Evolutionary conservation across 2,329 filamentous ascomycete species (phyloP).

Genomic region (Blastomyces parvus): DNA sequence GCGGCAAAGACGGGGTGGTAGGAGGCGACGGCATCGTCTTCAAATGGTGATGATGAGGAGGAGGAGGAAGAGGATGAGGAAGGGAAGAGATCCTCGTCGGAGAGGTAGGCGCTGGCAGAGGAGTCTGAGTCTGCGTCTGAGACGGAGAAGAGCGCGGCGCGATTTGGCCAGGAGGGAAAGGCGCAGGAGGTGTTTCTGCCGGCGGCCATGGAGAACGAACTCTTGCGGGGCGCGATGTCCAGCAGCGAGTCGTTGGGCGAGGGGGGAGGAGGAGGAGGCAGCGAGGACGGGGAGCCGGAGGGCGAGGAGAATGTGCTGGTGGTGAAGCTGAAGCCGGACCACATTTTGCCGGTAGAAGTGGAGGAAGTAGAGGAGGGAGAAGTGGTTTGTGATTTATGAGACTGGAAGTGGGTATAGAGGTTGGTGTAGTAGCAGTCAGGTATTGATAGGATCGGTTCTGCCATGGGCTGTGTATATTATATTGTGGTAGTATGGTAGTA

Average conservation of each 20-base stretch:
- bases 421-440: slow-evolving; percentile 4
- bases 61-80: slow-evolving; percentile 24
- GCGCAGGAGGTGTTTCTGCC: slow-evolving; percentile 35
- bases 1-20: slow-evolving; percentile 16
- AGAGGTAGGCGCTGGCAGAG: slow-evolving; percentile 32
- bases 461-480: background rate
- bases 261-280: slow-evolving; percentile 31
- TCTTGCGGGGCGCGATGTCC: slow-evolving; percentile 35
- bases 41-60: slow-evolving; percentile 10
- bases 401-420: background rate
- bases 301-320: slow-evolving; percentile 20
- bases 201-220: slow-evolving; percentile 32
- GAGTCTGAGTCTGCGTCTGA: slow-evolving; percentile 27
- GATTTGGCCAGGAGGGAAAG: slow-evolving; percentile 38
- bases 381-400: slow-evolving; percentile 1
- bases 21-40: background rate
- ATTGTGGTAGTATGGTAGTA: background rate
- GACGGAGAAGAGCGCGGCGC: slow-evolving; percentile 29
- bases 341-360: slow-evolving; percentile 13
- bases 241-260: slow-evolving; percentile 31
- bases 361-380: too few relatives aligned
- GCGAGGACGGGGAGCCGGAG: slow-evolving; percentile 24
- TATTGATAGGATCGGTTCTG: background rate
- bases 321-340: slow-evolving; percentile 24
- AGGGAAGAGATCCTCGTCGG: slow-evolving; percentile 35